Base-by-base conservation (phyloP, 2,329 filamentous ascomycete genomes). In the Talaromyces funiculosus region DNA sequence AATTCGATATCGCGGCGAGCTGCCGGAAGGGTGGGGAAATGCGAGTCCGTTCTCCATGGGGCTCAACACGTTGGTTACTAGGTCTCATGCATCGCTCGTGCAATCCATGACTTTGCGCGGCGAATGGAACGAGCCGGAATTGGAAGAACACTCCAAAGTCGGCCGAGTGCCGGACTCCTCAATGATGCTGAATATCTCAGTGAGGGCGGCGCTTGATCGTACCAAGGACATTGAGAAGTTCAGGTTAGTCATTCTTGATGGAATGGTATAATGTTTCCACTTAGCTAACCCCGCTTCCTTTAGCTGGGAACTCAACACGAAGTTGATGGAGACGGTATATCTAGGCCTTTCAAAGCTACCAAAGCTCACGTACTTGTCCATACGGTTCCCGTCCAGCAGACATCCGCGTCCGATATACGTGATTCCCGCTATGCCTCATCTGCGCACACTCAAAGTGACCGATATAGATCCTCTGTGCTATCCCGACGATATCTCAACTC, bases 391-490 rank as follows among this genome's bases (percentile, higher is more conserved):
- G 1, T 79, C 77, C 0, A 81, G 75, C 61, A 79, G 84, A 47
- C 77, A 82, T 62, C 84, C 84, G 8, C 79, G 84, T 37, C 84
- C 85, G 1, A 82, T 81, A 5, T 77, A 78, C 38, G 71, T 82
- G 4, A 78, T 86, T 42, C 84, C 84, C 1, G 75, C 82, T 0
- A 78, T 87, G 66, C 80, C 82, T 7, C 82, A 81, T 63, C 74
- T 87, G 24, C 75, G 74, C 35, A 75, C 73, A 4, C 74, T 87
- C 37, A 80, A 81, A 57, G 76, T 84, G 29, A 81, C 81, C 62
- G 79, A 86, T 64, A 84, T 86, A 57, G 85, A 87, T 60, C 85
- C 85, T 0, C 75, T 87, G 9, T 87, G 84, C 71, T 85, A 86
- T 65, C 83, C 83, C 0, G 85, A 87, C 69, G 84, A 86, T 65